Evolutionary conservation across 768 basidiomycete species (phyloP), one percentile per base, ranked within the genome.

Genomic region (Naganishia friedmannii): DNA sequence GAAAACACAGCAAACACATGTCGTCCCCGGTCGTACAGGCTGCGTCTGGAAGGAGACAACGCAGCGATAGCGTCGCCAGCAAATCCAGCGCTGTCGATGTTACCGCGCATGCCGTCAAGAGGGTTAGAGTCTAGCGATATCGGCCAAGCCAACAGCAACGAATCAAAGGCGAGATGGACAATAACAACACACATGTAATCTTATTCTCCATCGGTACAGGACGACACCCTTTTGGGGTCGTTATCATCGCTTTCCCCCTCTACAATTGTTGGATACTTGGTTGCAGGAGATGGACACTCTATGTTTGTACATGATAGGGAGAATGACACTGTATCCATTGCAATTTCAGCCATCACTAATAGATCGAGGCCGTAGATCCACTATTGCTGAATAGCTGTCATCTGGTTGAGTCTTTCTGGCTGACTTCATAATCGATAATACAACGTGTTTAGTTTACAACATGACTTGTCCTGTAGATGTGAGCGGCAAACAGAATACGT

Each of bases 21-120:
- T 46, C 68, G 17, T 39, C 55, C 42, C 51, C 39, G 10, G 57
- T 57, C 23, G 55, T 48, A n/a, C 37, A 48, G 51, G 51, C 42
- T 34, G 51, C 51, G 39, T 48, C 56, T 1, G 28, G 53, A 31
- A 42, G 60, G 26, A 58, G 69, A 37, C 58, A 60, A 26, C 58
- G 69, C 21, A 70, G 69, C 63, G 63, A 65, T 48, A 70, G 69
- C 60, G 63, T 56, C 32, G 69, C 69, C 12, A 70, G 69, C 53
- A 70, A 54, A 13, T 39, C 46, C 9, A 65, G 69, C 34, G 53
- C 57, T 13, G 63, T 65, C 9, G 58, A 60, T 4, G 58, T 70
- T 29, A 12, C 51, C 5, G 63, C 60, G 0, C 46, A 66, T 31
- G 48, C 65, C 21, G 65, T 66, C 48, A 66, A 66, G 48, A 29